A percentile compares a stretch with the other conserved stretches of the same genome.
Conservation (phyloP, 257 asterid species). For the Schizonepeta tenuifolia region DNA sequence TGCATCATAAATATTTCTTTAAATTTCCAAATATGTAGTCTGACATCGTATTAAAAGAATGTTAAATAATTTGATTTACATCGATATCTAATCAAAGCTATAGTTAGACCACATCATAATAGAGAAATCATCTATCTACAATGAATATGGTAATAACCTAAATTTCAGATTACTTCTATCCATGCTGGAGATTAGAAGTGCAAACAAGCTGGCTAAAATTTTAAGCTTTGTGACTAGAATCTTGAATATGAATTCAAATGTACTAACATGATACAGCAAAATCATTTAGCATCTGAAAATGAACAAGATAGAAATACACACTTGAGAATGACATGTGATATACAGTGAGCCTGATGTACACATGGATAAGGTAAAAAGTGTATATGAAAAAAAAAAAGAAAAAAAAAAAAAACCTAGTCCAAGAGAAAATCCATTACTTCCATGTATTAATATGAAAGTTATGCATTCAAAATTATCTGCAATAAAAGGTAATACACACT, state of each 20-base stretch:
- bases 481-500: background rate
- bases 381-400: background rate
- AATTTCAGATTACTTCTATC: background rate
- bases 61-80: background rate
- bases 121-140: background rate
- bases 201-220: background rate
- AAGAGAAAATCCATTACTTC: background rate
- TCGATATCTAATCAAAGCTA: constrained; percentile 2
- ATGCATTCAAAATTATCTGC: background rate
- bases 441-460: background rate
- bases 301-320: background rate
- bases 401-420: background rate
- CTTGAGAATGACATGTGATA: background rate
- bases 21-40: background rate
- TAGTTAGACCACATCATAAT: background rate
- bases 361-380: background rate
- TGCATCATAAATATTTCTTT: background rate
- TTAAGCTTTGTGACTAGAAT: background rate
- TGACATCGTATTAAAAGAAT: constrained; percentile 1
- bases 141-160: background rate
- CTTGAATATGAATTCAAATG: background rate
- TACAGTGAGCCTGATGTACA: background rate
- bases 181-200: background rate
- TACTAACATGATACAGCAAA: background rate
- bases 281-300: background rate